phyloP scores from a whole-genome alignment of 441 rosid genomes.

The Brassica hybrid region DNA sequence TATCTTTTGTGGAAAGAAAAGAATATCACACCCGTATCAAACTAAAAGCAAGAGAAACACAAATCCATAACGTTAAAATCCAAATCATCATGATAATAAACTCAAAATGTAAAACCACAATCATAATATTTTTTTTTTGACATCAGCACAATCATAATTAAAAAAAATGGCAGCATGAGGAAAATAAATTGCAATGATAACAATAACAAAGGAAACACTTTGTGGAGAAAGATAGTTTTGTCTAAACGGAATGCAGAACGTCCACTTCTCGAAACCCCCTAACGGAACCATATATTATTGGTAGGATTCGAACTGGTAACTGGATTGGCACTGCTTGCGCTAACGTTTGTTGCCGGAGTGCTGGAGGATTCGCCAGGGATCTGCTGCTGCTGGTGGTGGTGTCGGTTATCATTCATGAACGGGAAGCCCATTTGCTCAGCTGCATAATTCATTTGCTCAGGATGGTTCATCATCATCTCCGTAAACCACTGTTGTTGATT shows the following conservation, averaged over 20 bases:
- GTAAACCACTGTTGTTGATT: conserved; percentile 29
- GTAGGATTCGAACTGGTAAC: conserved; percentile 4
- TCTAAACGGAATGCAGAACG: background rate
- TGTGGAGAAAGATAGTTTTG: background rate
- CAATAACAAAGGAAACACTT: background rate
- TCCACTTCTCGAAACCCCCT: background rate
- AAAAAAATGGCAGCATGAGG: background rate
- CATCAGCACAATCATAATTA: too few species aligned
- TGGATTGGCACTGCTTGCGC: background rate
- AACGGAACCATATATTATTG: conserved; percentile 13
- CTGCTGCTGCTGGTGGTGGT: background rate
- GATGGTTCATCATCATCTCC: conserved; percentile 25
- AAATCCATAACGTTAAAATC: background rate
- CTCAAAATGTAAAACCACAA: background rate
- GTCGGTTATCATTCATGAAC: conserved; percentile 15
- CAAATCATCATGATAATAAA: background rate
- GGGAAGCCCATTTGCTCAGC: background rate
- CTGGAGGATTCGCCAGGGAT: conserved; percentile 6
- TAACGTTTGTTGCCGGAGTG: background rate
- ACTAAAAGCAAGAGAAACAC: background rate
- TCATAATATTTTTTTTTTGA: background rate
- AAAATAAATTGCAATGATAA: background rate
- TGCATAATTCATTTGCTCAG: background rate
- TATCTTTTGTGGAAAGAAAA: too few species aligned
- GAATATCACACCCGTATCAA: background rate